Conservation (phyloP, 208 protist species). For the Zelonia costaricensis region DNA sequence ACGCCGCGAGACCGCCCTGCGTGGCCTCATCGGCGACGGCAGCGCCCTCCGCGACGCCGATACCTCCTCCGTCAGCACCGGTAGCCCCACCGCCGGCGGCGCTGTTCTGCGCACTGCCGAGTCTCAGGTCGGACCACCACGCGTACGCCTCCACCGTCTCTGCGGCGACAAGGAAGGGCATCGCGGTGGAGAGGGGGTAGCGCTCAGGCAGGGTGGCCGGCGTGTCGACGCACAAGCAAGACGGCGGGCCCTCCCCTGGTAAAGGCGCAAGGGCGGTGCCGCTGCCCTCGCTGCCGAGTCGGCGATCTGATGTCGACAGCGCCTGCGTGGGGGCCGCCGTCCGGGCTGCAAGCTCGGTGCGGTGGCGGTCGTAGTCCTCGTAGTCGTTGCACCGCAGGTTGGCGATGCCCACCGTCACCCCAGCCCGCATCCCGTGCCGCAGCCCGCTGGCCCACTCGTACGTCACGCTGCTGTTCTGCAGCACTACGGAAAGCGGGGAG, state of each 20-base stretch:
- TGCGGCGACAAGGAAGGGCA: conserved; percentile 17
- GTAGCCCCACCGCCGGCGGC: background rate
- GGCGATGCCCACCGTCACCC: conserved; percentile 17
- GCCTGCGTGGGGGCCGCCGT: no score
- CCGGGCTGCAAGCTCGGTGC: background rate
- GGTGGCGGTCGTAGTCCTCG: background rate
- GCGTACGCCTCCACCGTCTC: conserved; percentile 19
- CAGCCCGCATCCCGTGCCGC: conserved; percentile 11
- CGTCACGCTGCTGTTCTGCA: conserved; percentile 13
- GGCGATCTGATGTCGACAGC: no score
- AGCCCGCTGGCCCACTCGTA: conserved; percentile 23
- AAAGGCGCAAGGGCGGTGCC: no score
- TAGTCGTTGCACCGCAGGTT: conserved; percentile 26
- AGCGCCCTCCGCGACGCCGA: background rate
- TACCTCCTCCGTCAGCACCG: background rate
- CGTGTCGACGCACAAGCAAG: no score
- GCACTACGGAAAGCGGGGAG: conserved; percentile 11
- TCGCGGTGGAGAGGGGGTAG: conserved; percentile 3
- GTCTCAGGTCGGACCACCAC: conserved; percentile 31
- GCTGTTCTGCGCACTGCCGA: no score
- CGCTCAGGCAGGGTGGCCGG: background rate
- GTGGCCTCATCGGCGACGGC: background rate
- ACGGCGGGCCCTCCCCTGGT: no score
- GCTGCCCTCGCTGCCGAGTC: no score
- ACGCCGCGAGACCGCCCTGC: background rate